These are phyloP conservation scores for Sporothrix brasiliensis DNA, from an alignment of 2,329 filamentous ascomycete species.

Conservation along the genomic window DNA sequence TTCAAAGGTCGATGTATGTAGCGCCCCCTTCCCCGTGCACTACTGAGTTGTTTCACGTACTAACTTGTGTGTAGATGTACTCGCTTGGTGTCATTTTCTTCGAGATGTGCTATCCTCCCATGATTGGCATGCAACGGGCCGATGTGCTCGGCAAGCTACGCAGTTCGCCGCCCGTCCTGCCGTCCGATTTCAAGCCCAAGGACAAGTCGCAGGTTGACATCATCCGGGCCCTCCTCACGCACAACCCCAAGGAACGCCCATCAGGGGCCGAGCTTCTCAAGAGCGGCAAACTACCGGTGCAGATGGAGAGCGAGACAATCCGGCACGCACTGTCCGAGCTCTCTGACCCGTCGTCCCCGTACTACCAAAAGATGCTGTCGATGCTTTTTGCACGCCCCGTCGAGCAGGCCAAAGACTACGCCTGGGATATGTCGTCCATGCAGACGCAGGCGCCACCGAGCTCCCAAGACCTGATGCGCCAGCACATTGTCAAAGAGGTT, in stretches of 20 bases:
- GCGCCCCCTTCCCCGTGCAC: not conserved
- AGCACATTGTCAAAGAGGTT: slow-evolving; percentile 72
- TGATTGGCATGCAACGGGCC: slow-evolving; percentile 66
- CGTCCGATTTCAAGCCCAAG: slow-evolving; percentile 68
- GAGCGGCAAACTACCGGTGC: slow-evolving; percentile 83
- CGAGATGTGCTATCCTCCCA: slow-evolving; percentile 82
- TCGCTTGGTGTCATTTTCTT: slow-evolving; percentile 97
- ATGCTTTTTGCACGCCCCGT: slow-evolving; percentile 77
- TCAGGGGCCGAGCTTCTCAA: slow-evolving; percentile 80
- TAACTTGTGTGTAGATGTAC: slow-evolving; percentile 68
- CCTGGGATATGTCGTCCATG: slow-evolving; percentile 70
- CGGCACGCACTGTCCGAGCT: slow-evolving; percentile 79
- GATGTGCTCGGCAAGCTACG: slow-evolving; percentile 69
- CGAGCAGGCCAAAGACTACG: slow-evolving; percentile 78
- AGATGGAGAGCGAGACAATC: slow-evolving; percentile 91
- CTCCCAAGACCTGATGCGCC: slow-evolving; percentile 64
- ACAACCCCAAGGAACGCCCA: slow-evolving; percentile 80
- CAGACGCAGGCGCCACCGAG: slow-evolving; percentile 55
- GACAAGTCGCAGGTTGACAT: slow-evolving; percentile 78
- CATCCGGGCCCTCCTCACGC: slow-evolving; percentile 76
- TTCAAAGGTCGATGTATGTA: slow-evolving; percentile 82
- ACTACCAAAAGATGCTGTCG: slow-evolving; percentile 87
- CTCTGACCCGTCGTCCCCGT: slow-evolving; percentile 79
- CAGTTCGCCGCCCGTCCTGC: slow-evolving; percentile 68
- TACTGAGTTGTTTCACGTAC: not conserved